Evolutionary conservation across 2,329 filamentous ascomycete genomes (phyloP).

Genomic region (Leptosphaerulina australis): DNA sequence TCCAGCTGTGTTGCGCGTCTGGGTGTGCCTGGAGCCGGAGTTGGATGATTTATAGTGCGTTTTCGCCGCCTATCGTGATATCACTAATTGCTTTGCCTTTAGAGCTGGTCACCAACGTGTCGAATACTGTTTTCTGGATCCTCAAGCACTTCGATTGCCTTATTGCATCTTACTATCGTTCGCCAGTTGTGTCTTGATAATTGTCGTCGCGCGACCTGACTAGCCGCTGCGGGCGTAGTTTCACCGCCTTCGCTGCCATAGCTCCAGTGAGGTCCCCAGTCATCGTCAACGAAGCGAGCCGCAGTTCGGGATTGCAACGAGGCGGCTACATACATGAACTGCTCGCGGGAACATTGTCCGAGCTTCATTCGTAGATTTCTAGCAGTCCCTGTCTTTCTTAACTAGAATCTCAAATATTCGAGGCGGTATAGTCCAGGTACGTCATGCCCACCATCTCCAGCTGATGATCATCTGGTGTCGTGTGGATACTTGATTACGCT

Average conservation of each 20-base stretch:
- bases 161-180: not conserved
- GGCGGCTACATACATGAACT: slow-evolving; percentile 41
- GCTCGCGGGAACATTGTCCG: slow-evolving; percentile 13
- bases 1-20: slow-evolving; percentile 39
- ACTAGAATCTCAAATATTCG: not conserved
- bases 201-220: slow-evolving; percentile 21
- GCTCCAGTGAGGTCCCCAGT: slow-evolving; percentile 26
- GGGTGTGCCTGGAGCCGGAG: slow-evolving; percentile 36
- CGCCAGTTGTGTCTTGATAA: slow-evolving; percentile 2
- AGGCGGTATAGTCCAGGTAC: slow-evolving; percentile 11
- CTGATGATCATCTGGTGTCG: slow-evolving; percentile 17
- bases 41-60: slow-evolving; percentile 27
- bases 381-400: not conserved
- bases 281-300: slow-evolving; percentile 17
- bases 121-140: not conserved
- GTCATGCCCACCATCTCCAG: slow-evolving; percentile 14
- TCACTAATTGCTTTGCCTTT: slow-evolving; percentile 16
- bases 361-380: slow-evolving; percentile 1
- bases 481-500: slow-evolving; percentile 18
- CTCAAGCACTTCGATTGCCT: not conserved
- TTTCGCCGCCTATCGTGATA: slow-evolving; percentile 13
- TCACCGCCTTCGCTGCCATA: slow-evolving; percentile 17
- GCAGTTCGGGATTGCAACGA: slow-evolving; percentile 24
- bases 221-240: slow-evolving; percentile 21
- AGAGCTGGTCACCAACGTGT: slow-evolving; percentile 3